A percentile compares a stretch with the other conserved stretches of the same genome.
Evolutionary conservation across 176 grass and related monocot species (phyloP).

Genomic region (Raddia distichophylla): DNA sequence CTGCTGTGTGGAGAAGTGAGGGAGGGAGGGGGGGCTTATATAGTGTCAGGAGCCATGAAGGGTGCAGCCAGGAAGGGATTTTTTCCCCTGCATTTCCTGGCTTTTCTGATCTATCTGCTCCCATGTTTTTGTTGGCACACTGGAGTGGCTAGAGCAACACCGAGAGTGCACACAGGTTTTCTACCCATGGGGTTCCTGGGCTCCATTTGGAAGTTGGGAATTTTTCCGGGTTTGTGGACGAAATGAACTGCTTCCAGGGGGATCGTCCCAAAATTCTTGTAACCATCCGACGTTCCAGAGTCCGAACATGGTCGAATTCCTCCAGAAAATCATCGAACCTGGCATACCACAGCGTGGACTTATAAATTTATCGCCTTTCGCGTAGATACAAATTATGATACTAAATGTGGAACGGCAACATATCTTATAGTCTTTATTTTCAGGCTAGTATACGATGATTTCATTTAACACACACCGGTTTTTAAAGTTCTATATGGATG

Average conservation of each 20-base stretch:
- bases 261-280: not conserved
- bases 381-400: not conserved
- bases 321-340: too few species aligned
- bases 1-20: not conserved
- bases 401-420: not conserved
- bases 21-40: not conserved
- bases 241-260: not conserved
- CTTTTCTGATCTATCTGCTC: not conserved
- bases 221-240: too few species aligned
- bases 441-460: not conserved
- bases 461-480: not conserved
- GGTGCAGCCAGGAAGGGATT: too few species aligned
- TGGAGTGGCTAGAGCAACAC: not conserved
- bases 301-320: too few species aligned
- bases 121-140: not conserved
- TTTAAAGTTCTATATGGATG: not conserved
- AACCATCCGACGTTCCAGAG: not conserved
- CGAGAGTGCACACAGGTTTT: not conserved
- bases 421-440: not conserved
- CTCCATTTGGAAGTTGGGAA: not conserved
- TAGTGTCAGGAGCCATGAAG: not conserved
- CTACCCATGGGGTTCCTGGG: not conserved
- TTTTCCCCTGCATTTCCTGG: not conserved
- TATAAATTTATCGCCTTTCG: too few species aligned
- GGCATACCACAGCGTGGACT: too few species aligned